Evolutionary conservation across 768 basidiomycete genomes (phyloP).

Genomic region (Hirschioporus abietinus): DNA sequence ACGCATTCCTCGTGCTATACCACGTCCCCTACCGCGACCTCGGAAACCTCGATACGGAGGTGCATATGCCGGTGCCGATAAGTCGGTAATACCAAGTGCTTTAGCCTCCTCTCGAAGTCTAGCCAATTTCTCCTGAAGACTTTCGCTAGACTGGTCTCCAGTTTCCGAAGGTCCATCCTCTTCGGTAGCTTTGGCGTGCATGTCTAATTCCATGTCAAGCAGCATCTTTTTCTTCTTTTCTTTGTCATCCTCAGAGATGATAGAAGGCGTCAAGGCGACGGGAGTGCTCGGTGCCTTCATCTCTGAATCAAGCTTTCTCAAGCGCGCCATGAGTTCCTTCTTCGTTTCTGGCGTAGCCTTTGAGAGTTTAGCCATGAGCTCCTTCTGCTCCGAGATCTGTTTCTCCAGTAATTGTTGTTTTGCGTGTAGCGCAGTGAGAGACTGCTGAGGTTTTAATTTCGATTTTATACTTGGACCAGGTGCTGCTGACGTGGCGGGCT

Average conservation of each 20-base stretch:
- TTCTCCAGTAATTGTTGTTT: conserved; percentile 75
- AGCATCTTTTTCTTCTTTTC: conserved; percentile 57
- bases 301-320: conserved; percentile 76
- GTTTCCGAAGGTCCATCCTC: conserved; percentile 45
- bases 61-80: conserved; percentile 27
- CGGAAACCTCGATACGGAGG: conserved; percentile 45
- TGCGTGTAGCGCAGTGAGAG: conserved; percentile 53
- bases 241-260: conserved; percentile 35
- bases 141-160: conserved; percentile 64
- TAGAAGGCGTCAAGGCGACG: conserved; percentile 21
- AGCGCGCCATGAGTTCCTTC: conserved; percentile 67
- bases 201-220: conserved; percentile 81
- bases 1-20: conserved; percentile 47
- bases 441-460: conserved; percentile 24
- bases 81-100: conserved; percentile 62
- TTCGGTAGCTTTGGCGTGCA: conserved; percentile 41
- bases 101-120: conserved; percentile 80
- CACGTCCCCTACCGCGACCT: conserved; percentile 64
- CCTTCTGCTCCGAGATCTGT: conserved; percentile 86
- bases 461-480: conserved; percentile 23
- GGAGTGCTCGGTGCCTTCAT: conserved; percentile 48
- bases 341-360: conserved; percentile 68
- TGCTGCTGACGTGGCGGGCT: conserved; percentile 20
- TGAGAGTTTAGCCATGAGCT: conserved; percentile 65
- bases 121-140: conserved; percentile 68